Evolutionary conservation across 73 alveolate genomes (phyloP).

Genomic region (Stentor roeselii): DNA sequence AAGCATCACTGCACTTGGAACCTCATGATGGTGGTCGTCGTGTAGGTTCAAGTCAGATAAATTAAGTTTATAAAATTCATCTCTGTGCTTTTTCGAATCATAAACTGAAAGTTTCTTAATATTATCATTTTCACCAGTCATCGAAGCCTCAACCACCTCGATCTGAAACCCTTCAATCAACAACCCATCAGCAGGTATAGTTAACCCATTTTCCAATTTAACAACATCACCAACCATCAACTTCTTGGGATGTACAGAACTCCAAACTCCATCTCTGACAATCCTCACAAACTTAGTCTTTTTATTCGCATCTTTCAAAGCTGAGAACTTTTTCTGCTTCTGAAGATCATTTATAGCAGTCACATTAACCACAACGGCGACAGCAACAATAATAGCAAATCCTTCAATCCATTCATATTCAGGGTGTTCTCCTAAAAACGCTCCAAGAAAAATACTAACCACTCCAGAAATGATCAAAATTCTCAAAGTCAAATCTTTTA

Average conservation of each 20-base stretch:
- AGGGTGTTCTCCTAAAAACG: slow-evolving; percentile 66
- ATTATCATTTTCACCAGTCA: slow-evolving; percentile 91
- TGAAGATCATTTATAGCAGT: slow-evolving; percentile 84
- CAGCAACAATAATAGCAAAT: slow-evolving; percentile 87
- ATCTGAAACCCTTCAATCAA: slow-evolving; percentile 72
- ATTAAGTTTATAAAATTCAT: not conserved
- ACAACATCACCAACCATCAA: slow-evolving; percentile 95
- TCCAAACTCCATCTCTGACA: slow-evolving; percentile 53
- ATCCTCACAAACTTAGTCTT: slow-evolving; percentile 60
- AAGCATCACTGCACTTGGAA: slow-evolving; percentile 31
- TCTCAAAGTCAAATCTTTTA: slow-evolving; percentile 92
- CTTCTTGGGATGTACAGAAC: slow-evolving; percentile 62
- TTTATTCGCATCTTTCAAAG: slow-evolving; percentile 70
- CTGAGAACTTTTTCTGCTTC: slow-evolving; percentile 82
- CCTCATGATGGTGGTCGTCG: not conserved
- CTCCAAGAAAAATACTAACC: slow-evolving; percentile 87
- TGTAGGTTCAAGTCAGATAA: not conserved
- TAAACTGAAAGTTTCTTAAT: slow-evolving; percentile 56
- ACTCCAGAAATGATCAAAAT: slow-evolving; percentile 87
- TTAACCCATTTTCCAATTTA: slow-evolving; percentile 83
- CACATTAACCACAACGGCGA: slow-evolving; percentile 82
- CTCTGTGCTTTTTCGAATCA: not conserved
- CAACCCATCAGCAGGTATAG: slow-evolving; percentile 91
- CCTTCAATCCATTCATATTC: slow-evolving; percentile 98
- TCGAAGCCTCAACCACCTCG: slow-evolving; percentile 83